Percentiles rank a stretch among this genome's conserved stretches.
Conservation (phyloP, 495 filamentous ascomycete genomes). For the Podospora comata region DNA sequence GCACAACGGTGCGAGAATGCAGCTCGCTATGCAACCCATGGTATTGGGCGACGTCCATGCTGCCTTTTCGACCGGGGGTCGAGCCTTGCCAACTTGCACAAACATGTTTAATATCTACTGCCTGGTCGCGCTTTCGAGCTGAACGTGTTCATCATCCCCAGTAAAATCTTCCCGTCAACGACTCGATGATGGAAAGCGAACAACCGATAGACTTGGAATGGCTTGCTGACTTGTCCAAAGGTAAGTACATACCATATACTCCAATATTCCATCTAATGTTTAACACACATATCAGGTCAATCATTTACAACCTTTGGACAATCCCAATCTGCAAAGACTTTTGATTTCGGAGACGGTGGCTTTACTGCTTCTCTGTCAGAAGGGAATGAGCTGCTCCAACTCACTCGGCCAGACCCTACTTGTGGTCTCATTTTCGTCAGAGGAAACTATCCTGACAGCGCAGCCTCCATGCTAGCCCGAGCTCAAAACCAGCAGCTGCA, state of each 20-base stretch:
- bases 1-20: background rate
- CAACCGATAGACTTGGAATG: background rate
- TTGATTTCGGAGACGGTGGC: constrained; percentile 20
- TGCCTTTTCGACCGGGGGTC: background rate
- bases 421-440: constrained; percentile 18
- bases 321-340: constrained; percentile 15
- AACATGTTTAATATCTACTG: background rate
- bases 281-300: constrained; percentile 11
- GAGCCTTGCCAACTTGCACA: background rate
- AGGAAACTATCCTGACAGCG: constrained; percentile 16
- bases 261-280: too few relatives aligned
- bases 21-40: background rate
- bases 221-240: background rate
- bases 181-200: background rate
- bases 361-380: constrained; percentile 21
- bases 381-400: constrained; percentile 19
- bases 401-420: constrained; percentile 20
- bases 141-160: background rate
- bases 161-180: background rate
- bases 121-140: background rate
- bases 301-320: constrained; percentile 18
- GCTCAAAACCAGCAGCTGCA: constrained; percentile 11
- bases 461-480: constrained; percentile 19
- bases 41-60: background rate
- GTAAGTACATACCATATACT: background rate